Base-by-base conservation (phyloP, 2,329 filamentous ascomycete genomes). In the Passalora sequoiae region DNA sequence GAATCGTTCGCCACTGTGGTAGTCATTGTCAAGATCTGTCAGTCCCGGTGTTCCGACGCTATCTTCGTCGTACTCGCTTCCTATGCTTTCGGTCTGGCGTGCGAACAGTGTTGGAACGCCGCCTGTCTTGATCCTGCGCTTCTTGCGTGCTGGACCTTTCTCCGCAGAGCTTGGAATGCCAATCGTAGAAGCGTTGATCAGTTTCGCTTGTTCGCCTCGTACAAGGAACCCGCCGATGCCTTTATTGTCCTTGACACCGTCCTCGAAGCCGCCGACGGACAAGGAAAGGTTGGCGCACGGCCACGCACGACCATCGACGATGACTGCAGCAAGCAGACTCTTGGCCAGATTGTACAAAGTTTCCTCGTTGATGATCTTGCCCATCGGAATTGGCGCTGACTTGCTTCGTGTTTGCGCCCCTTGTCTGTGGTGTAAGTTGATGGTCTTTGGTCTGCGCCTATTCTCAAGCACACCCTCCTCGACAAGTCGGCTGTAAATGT, bases 381-480 rank as follows among this genome's bases (percentile, higher is more conserved):
- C 87, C 37, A 81, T 76, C 1, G 89, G 84, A 33, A 97, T 94
- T 1, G 85, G 80, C 4, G 74, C 74, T 60, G 84, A 81, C 35
- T 85, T 81, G 46, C 88, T 94, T 54, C 81, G 79, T 38, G 79
- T 84, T 63, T 89, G 85, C 2, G 73, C 75, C 12, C 76, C 81
- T 59, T 87, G 81, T 19, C 87, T 78, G 62, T 94, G 83, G 61
- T 96, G 86, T 46, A 97, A 66, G 49, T 86, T 89, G 50, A 96
- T 84, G 1, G 84, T 89, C 60, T 82, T 89, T 3, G 92, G 92
- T 40, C 89, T 77, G 29, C 91, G 80, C 64, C 83, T 91, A 62
- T 94, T 85, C 63, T 95, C 89, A 44, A 91, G 68, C 2, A 94
- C 84, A 15, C 88, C 89, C 66, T 97, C 91, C 61, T 97, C 89